Conservation (phyloP, 139 green algal genomes). For the Monoraphidium neglectum region DNA sequence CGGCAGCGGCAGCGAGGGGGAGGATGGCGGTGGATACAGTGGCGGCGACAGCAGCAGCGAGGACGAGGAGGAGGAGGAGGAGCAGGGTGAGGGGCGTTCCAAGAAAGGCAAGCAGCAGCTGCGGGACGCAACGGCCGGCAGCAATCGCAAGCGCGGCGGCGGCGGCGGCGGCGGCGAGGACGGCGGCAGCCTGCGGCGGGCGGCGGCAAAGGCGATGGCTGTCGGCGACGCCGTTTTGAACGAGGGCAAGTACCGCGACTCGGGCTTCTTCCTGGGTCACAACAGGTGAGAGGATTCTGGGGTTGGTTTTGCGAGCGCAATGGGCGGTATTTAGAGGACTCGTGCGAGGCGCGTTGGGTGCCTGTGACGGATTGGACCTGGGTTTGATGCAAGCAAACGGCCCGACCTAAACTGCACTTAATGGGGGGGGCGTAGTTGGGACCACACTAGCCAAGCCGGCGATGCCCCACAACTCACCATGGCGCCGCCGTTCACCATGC, state of each 20-base stretch:
- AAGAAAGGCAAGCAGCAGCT: conserved; percentile 29
- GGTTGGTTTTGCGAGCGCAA: background rate
- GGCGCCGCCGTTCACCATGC: too few relatives aligned
- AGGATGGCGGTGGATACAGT: background rate
- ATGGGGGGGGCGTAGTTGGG: too few relatives aligned
- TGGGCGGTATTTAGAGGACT: background rate
- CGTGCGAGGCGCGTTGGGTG: background rate
- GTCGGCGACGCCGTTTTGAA: conserved; percentile 32
- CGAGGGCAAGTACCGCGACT: conserved; percentile 57
- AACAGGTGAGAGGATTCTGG: conserved; percentile 2
- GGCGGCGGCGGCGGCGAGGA: background rate
- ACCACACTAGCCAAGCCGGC: too few relatives aligned
- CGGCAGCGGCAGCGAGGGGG: conserved; percentile 8
- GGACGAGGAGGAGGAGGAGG: conserved; percentile 20
- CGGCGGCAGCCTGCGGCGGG: conserved; percentile 2
- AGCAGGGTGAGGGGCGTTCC: background rate
- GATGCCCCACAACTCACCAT: too few relatives aligned
- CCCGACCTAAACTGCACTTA: too few relatives aligned
- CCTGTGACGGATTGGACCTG: too few relatives aligned
- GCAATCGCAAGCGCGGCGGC: conserved; percentile 5
- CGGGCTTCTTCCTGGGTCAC: conserved; percentile 44
- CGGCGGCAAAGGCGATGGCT: conserved; percentile 16
- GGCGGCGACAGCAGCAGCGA: background rate
- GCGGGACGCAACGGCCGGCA: background rate
- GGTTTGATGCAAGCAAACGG: too few relatives aligned